Evolutionary conservation across 805 yeast species (phyloP), one percentile per base, ranked within the genome.

Genomic region (Jamesozyma spencerorum): DNA sequence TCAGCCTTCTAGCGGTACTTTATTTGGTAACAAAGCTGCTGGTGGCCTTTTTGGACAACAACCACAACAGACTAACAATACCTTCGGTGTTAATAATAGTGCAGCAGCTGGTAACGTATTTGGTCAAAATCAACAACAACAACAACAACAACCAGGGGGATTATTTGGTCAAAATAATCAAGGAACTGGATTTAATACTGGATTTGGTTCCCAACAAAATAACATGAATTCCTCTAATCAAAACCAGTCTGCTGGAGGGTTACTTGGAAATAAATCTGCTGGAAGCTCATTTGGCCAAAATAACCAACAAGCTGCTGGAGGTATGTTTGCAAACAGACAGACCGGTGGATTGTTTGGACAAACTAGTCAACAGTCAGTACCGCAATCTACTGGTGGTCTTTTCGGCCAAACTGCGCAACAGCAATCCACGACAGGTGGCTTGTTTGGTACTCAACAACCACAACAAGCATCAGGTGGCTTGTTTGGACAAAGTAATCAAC

Each of bases 241-340:
- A 39, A 35, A 37, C 8, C 44, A 15, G 26, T 29, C 49, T 41
- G 35, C 37, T 8, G 47, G 47, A 12, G 45, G 49, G 45, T 49
- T 30, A 53, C 57, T 47, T 36, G 50, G 46, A 2, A 38, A 38
- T 15, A 38, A 38, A 20, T 19, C 41, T 18, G 33, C 41, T 31
- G 60, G 60, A 22, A 73, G 73, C 1, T 41, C 69, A 36, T 69
- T 38, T 38, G 47, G 47, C 13, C 44, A 42, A 26, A 39, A 26
- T 15, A 18, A 31, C 17, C 49, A 30, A 42, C 36, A 34, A 18
- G 29, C 19, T 20, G 20, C 31, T 14, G 48, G 43, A 33, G 46
- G 47, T 45, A 15, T 49, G 41, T 12, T 57, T 53, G 45, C 61
- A 7, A 20, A 35, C 15, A 44, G 12, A 13, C 31, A 7, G 12